phyloP scores from a whole-genome alignment of 495 filamentous ascomycete species.

The Xylaria grammica region DNA sequence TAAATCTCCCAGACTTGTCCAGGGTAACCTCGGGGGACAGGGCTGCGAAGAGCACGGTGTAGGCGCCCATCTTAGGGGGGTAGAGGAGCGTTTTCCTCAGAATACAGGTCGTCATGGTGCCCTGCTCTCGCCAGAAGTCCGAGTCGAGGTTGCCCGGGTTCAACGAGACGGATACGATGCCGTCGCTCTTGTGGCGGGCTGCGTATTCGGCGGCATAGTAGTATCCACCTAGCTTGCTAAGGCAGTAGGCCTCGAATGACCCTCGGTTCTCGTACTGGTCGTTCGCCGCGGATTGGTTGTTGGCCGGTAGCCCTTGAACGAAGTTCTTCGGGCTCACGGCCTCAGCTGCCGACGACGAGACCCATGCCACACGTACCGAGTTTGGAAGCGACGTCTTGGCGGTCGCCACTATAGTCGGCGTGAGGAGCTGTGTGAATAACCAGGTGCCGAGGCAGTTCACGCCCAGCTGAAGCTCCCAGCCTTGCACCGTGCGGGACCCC shows the following conservation, averaged over 20 bases:
- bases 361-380: conserved; percentile 50
- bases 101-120: neutral
- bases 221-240: conserved; percentile 29
- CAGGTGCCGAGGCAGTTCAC: conserved; percentile 45
- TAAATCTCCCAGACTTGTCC: conserved; percentile 21
- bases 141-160: conserved; percentile 49
- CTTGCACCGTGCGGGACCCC: conserved; percentile 33
- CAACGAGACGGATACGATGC: conserved; percentile 33
- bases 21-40: conserved; percentile 41
- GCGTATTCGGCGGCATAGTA: conserved; percentile 27
- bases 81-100: conserved; percentile 2
- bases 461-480: conserved; percentile 42
- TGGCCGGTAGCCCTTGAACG: conserved; percentile 35
- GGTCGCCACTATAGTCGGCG: conserved; percentile 42
- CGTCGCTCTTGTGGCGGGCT: conserved; percentile 17
- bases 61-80: conserved; percentile 40
- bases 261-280: conserved; percentile 8
- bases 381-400: conserved; percentile 34
- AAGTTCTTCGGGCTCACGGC: conserved; percentile 19
- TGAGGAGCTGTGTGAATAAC: conserved; percentile 46
- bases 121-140: conserved; percentile 25
- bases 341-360: conserved; percentile 34
- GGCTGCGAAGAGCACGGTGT: conserved; percentile 47
- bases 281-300: conserved; percentile 26
- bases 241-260: conserved; percentile 16